Evolutionary conservation across 1,139 yeast genomes (phyloP), one percentile per base, ranked within the genome.

Genomic region (Trichomonascaceae sp.): DNA sequence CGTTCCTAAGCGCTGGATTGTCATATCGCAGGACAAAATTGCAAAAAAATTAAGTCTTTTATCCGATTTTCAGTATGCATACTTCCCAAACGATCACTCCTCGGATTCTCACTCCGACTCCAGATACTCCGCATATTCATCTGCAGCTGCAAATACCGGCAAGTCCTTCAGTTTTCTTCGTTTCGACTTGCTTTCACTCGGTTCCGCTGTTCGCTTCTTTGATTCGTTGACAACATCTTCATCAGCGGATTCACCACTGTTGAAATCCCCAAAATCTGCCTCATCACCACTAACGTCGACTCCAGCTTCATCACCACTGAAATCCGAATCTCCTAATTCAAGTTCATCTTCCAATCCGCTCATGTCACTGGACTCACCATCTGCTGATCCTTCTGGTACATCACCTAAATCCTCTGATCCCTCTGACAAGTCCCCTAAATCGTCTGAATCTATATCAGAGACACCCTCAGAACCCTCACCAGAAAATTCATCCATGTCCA

Each of bases 81-180:
- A n/a, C n/a, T n/a, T n/a, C n/a, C n/a, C n/a, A n/a, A n/a, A n/a
- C n/a, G n/a, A 22, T 22, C 24, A 22, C 24, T 22, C 24, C 24
- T 6, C 32, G 9, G 10, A 27, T 2, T 7, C 41, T 9, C 24
- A 9, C 41, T 63, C 63, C 9, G 66, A 83, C 50, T 79, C 77
- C 68, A 88, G 73, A 64, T 85, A 85, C 66, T 85, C 76, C 20
- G 96, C 85, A 68, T 90, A 91, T 61, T 89, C 96, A 48, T 87
- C 96, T 9, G 84, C 95, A 49, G 95, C 84, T 1, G 96, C 98
- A 74, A 89, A 91, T 19, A 84, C 79, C 19, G 98, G 97, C 60
- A 91, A 74, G 55, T 79, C 82, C 66, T 79, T 83, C 64, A 85
- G 73, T 70, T 82, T 85, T 60, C 76, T 72, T 67, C 77, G 82